Base-by-base conservation (phyloP, 192 early-diverging fungal genomes). In the Coemansia sp. region DNA sequence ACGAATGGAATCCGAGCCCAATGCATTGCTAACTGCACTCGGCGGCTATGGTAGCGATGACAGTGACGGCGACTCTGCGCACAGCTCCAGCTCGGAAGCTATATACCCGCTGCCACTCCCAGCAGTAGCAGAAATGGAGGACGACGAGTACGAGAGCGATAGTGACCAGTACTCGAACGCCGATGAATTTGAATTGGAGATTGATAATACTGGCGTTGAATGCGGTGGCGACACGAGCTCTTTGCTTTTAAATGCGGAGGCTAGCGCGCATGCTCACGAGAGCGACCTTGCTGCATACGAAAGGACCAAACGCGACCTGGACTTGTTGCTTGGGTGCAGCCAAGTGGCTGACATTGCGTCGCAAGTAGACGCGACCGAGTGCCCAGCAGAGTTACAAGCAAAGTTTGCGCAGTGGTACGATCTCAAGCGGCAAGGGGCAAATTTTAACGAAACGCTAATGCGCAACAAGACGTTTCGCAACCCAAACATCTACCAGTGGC, bases 381-480 rank as follows among this genome's bases (percentile, higher is more conserved):
- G 85, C 24, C 81, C 92, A 65, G 74, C 80, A 12, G 83, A 83
- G 9, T 74, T 90, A 2, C 84, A 89, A 86, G 85, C 66, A 15
- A 92, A 93, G 67, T 91, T 98, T 22, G 78, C 63, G 34, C 87
- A 90, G 44, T 95, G 88, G 82, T 73, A 87, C 24, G 59, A 77
- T 17, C 74, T 95, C 32, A 84, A 83, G 58, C 62, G 60, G 24
- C 76, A 83, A 24, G 93, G 93, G 0, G 87, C 87, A 5, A 81
- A 80, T 46, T 91, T 95, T 64, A 98, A 98, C 70, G 86, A 88
- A 34, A 82, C 86, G 18, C 78, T 98, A 33, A 83, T 83, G 70
- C 78, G 85, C 18, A 95, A 90, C 71, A 95, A 94, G 70, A 85
- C 90, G 9, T 95, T 95, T 74, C 83, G 91, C 11, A 98, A 98